phyloP scores from a whole-genome alignment of 441 rosid species.

The Croton laevigatus region DNA sequence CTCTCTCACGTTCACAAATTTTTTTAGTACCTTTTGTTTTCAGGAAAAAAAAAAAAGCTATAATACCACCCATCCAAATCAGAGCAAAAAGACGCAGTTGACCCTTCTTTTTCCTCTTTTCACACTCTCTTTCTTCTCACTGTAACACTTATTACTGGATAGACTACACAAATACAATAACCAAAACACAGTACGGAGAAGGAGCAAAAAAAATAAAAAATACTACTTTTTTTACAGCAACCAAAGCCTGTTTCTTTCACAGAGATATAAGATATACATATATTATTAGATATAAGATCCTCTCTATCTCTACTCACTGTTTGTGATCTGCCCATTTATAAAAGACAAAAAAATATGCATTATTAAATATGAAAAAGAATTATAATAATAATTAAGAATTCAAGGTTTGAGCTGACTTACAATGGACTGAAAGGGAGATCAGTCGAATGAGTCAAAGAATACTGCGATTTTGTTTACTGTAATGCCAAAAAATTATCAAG shows the following conservation, averaged over 20 bases:
- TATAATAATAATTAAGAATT: neutral
- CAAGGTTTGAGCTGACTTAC: conserved; percentile 25
- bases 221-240: conserved; percentile 22
- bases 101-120: neutral
- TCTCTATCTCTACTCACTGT: conserved; percentile 6
- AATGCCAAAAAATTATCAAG: neutral
- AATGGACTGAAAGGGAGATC: neutral
- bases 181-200: conserved; percentile 20
- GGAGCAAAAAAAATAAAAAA: neutral
- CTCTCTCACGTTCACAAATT: conserved; percentile 2
- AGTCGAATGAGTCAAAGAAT: neutral
- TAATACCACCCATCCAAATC: conserved; percentile 15
- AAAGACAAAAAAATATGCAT: conserved; percentile 20
- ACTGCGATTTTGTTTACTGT: neutral
- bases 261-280: neutral
- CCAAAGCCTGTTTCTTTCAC: conserved; percentile 5
- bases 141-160: neutral
- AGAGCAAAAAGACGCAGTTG: conserved; percentile 28
- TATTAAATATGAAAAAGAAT: neutral
- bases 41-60: neutral
- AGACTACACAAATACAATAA: neutral
- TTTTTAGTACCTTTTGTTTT: too few relatives aligned
- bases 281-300: conserved; percentile 6
- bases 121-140: neutral
- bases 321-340: conserved; percentile 33